Conservation (phyloP, 768 basidiomycete genomes). For the Rossbeevera mucosa region DNA sequence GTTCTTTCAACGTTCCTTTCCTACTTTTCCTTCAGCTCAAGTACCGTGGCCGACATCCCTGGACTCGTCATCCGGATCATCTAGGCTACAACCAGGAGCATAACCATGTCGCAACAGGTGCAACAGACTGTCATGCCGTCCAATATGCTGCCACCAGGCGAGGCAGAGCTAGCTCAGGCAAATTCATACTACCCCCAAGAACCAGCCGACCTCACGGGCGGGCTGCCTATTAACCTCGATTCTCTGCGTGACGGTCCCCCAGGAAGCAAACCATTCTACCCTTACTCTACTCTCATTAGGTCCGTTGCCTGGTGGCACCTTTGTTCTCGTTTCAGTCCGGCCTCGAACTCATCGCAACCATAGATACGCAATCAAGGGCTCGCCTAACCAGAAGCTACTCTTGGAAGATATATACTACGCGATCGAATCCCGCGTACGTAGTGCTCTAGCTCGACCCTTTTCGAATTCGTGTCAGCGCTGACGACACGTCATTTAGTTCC, state of each 20-base stretch:
- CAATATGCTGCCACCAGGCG: conserved; percentile 54
- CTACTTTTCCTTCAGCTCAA: conserved; percentile 27
- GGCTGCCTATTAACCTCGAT: conserved; percentile 81
- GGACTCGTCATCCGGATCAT: conserved; percentile 10
- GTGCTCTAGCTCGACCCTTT: neutral
- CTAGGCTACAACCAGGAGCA: conserved; percentile 3
- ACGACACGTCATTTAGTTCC: conserved; percentile 51
- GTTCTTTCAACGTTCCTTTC: conserved; percentile 33
- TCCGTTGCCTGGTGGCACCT: conserved; percentile 34
- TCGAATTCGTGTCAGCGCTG: conserved; percentile 3
- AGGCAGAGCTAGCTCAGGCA: conserved; percentile 49
- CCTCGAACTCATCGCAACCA: conserved; percentile 6
- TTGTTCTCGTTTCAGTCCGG: neutral
- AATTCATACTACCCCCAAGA: conserved; percentile 69
- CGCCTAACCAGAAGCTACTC: conserved; percentile 79
- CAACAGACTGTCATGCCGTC: conserved; percentile 56
- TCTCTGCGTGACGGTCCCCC: conserved; percentile 84
- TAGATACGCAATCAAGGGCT: conserved; percentile 89
- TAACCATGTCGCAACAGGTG: conserved; percentile 46
- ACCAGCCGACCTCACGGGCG: conserved; percentile 76
- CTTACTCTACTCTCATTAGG: conserved; percentile 88
- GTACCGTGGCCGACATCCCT: conserved; percentile 14
- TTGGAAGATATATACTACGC: conserved; percentile 91
- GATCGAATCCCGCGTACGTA: conserved; percentile 78
- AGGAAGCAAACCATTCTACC: conserved; percentile 87